A percentile compares a stretch with the other conserved stretches of the same genome.
These are phyloP conservation scores for Eurotiales sp. DNA, from an alignment of 2,329 filamentous ascomycete genomes.

Conservation along the genomic window DNA sequence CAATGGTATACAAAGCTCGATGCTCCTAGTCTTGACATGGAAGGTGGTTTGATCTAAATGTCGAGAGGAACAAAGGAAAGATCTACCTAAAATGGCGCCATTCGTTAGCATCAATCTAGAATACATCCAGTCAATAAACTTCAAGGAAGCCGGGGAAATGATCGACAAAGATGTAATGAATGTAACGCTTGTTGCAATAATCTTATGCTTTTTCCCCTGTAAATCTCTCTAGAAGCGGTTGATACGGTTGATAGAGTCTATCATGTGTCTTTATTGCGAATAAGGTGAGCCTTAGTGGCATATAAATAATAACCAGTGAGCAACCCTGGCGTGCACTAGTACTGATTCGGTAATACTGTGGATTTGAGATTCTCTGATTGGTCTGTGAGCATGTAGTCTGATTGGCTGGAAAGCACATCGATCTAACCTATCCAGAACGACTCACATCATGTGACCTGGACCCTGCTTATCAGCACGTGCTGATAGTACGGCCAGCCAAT, in stretches of 20 bases:
- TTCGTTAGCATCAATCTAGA: slow-evolving; percentile 3
- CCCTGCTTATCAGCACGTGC: slow-evolving; percentile 38
- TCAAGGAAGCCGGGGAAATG: not conserved
- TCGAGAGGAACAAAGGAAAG: not conserved
- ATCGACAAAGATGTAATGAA: slow-evolving; percentile 7
- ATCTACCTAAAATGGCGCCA: slow-evolving; percentile 5
- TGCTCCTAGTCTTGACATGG: slow-evolving; percentile 4
- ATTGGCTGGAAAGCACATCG: not conserved
- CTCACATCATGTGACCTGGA: not conserved
- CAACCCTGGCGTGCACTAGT: too few relatives aligned
- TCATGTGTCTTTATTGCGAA: not conserved
- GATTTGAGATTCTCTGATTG: too few relatives aligned
- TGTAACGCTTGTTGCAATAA: slow-evolving; percentile 10
- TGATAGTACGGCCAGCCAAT: slow-evolving; percentile 25
- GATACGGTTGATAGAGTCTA: not conserved
- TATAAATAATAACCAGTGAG: too few relatives aligned
- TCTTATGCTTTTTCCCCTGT: not conserved
- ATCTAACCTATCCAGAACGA: not conserved
- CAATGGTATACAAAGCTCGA: not conserved
- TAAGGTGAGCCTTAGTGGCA: too few relatives aligned
- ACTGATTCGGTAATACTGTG: too few relatives aligned
- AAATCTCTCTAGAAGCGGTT: not conserved
- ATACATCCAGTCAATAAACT: not conserved
- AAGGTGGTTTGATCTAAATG: not conserved
- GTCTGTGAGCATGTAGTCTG: too few relatives aligned